These are phyloP conservation scores for Chlamydomonas reinhardtii DNA, from an alignment of 163 green algal genomes.

Conservation along the genomic window DNA sequence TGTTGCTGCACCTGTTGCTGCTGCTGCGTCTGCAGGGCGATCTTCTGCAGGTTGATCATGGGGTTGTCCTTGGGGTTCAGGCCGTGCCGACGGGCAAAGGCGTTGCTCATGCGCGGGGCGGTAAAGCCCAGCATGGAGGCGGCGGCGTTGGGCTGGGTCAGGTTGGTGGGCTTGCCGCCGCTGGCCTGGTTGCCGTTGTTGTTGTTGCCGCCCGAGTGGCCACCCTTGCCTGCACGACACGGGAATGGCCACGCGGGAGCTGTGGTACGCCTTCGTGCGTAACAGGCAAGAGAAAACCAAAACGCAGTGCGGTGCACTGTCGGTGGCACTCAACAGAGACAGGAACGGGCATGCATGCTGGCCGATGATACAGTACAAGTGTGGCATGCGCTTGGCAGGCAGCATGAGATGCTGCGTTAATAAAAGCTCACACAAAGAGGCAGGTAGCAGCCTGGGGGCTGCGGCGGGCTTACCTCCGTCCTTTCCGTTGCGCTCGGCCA, in stretches of 20 bases:
- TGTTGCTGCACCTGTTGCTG: conserved; percentile 44
- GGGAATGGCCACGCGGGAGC: not conserved
- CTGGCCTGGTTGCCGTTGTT: conserved; percentile 4
- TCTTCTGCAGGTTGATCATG: conserved; percentile 75
- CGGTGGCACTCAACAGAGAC: no score
- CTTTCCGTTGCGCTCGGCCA: not conserved
- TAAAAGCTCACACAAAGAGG: no score
- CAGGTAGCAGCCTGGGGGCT: no score
- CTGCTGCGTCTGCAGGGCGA: conserved; percentile 59
- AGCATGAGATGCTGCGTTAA: no score
- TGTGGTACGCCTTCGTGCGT: no score
- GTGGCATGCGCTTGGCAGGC: no score
- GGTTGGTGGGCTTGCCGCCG: conserved; percentile 15
- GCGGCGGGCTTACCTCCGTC: not conserved
- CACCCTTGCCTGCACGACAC: conserved; percentile 13
- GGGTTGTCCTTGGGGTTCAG: conserved; percentile 73
- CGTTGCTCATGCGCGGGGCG: conserved; percentile 75
- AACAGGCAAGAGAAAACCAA: no score
- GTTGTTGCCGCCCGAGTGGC: not conserved
- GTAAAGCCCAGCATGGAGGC: conserved; percentile 60
- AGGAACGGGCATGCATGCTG: not conserved
- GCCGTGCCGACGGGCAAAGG: conserved; percentile 74
- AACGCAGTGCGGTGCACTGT: no score
- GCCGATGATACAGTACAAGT: no score
- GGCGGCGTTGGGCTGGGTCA: conserved; percentile 43